Percentiles rank a stretch among this genome's conserved stretches.
phyloP scores from a whole-genome alignment of 208 protist genomes.

The Leishmania braziliensis region DNA sequence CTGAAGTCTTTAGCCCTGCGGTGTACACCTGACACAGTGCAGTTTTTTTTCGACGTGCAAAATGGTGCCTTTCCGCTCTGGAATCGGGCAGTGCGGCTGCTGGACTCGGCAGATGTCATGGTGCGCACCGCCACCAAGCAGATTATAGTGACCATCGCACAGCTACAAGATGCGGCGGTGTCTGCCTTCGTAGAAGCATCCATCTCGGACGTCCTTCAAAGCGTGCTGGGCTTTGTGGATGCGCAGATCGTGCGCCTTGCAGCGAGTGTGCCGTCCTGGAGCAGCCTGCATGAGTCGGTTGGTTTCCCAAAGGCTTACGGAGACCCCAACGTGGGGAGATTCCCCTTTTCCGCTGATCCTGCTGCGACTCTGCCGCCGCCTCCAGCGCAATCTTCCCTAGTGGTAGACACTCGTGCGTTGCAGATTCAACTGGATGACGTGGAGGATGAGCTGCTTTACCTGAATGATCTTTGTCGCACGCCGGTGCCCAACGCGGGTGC shows the following conservation, averaged over 20 bases:
- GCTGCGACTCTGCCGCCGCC: not conserved
- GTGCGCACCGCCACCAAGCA: constrained; percentile 82
- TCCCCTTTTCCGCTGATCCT: not conserved
- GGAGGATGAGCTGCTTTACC: constrained; percentile 83
- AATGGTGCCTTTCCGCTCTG: constrained; percentile 72
- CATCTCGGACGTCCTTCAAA: constrained; percentile 48
- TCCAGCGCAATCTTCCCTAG: not conserved
- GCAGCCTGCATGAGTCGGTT: not conserved
- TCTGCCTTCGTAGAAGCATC: constrained; percentile 42
- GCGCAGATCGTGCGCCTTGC: constrained; percentile 42
- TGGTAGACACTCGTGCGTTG: not conserved
- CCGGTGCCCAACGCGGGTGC: constrained; percentile 27
- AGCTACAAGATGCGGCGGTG: constrained; percentile 59
- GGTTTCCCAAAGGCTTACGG: not conserved
- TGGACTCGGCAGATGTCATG: constrained; percentile 60
- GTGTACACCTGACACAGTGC: constrained; percentile 74
- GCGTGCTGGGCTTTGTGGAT: constrained; percentile 36
- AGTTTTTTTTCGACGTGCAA: constrained; percentile 82
- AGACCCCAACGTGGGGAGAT: not conserved
- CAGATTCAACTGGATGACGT: constrained; percentile 60
- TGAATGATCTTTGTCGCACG: constrained; percentile 79
- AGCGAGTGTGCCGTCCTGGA: constrained; percentile 27
- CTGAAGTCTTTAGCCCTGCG: constrained; percentile 83
- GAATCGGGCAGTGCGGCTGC: constrained; percentile 62
- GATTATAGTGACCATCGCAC: constrained; percentile 74